Evolutionary conservation across 805 yeast species (phyloP).

Genomic region (Maudiozyma serrabonitensis): DNA sequence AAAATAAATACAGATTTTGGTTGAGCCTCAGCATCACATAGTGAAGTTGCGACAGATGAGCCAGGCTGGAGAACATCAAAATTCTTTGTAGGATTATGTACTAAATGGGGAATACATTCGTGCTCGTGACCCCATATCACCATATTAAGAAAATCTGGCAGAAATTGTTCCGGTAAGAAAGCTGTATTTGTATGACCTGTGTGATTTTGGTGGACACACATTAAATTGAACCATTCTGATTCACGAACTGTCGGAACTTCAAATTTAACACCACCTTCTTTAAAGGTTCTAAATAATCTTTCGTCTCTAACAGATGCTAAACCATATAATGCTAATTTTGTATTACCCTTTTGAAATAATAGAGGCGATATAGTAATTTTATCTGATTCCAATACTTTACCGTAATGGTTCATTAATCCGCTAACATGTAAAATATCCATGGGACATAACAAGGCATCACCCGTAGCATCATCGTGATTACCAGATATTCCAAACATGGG

Average conservation of each 20-base stretch:
- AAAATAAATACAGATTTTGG: constrained; percentile 68
- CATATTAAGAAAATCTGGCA: constrained; percentile 75
- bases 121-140: constrained; percentile 98
- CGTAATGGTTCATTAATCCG: constrained; percentile 85
- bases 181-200: constrained; percentile 70
- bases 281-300: constrained; percentile 68
- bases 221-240: constrained; percentile 70
- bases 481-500: constrained; percentile 93
- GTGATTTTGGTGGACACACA: constrained; percentile 91
- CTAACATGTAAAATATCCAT: constrained; percentile 73
- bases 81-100: constrained; percentile 41
- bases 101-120: constrained; percentile 73
- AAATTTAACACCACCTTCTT: constrained; percentile 72
- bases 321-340: constrained; percentile 82
- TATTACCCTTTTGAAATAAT: constrained; percentile 69
- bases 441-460: constrained; percentile 72
- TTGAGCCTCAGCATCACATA: constrained; percentile 74
- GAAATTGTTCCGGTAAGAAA: constrained; percentile 71
- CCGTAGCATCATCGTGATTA: constrained; percentile 94
- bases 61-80: constrained; percentile 88
- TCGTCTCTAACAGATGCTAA: constrained; percentile 85
- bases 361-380: constrained; percentile 66
- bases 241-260: constrained; percentile 51
- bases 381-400: constrained; percentile 68
- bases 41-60: constrained; percentile 84